Evolutionary conservation across 176 grass and related monocot genomes (phyloP).

Genomic region (Rhynchospora pubera): DNA sequence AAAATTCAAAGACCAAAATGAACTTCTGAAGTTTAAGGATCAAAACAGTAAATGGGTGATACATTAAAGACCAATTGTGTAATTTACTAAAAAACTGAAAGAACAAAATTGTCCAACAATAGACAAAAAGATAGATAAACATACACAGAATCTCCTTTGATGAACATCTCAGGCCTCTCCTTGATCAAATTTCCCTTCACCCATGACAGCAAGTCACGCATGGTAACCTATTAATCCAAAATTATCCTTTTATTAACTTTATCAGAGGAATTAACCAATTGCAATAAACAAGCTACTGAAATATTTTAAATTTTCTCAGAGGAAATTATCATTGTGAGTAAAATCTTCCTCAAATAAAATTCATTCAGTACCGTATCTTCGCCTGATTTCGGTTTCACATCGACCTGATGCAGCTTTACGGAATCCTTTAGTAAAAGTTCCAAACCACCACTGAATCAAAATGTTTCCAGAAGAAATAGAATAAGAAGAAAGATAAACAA

Average conservation of each 20-base stretch:
- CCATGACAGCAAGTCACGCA: constrained; percentile 58
- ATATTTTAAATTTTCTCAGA: no score
- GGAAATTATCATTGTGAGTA: neutral
- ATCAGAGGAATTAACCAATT: no score
- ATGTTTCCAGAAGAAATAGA: neutral
- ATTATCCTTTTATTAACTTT: neutral
- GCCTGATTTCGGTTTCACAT: constrained; percentile 33
- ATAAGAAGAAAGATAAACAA: no score
- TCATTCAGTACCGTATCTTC: constrained; percentile 43
- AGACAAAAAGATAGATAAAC: constrained; percentile 28
- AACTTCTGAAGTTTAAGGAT: no score
- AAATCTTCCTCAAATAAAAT: neutral
- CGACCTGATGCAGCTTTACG: constrained; percentile 66
- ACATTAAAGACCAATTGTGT: no score
- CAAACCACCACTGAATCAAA: constrained; percentile 64
- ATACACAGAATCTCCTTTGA: constrained; percentile 81
- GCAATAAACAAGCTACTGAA: no score
- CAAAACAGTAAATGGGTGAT: no score
- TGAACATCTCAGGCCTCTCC: constrained; percentile 90
- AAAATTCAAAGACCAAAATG: no score
- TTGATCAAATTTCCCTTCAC: constrained; percentile 89
- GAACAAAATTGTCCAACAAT: neutral
- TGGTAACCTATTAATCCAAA: constrained; percentile 28
- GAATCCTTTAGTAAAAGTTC: constrained; percentile 74
- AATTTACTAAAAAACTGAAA: no score